Base-by-base conservation (phyloP, 2,329 filamentous ascomycete genomes). In the Cercospora sp. region DNA sequence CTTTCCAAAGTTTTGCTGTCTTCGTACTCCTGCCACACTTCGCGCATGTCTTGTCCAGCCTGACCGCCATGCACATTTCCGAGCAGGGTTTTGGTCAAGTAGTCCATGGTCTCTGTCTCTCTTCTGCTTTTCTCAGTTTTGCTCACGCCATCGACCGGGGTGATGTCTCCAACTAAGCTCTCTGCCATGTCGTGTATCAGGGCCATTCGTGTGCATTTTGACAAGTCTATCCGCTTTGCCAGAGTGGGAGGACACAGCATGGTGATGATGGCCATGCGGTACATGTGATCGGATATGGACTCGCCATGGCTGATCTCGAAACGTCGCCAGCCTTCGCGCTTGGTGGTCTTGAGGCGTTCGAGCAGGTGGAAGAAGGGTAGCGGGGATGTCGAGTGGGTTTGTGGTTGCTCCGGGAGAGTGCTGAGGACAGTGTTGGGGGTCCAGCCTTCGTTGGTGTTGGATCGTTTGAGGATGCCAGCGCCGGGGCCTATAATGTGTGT, bases 181-280 rank as follows among this genome's bases (percentile, higher is more conserved):
- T 99, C 95, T 10, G 95, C 95, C 93, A 99, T 97, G 82, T 99
- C 95, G 83, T 99, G 95, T 55, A 99, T 85, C 37, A 99, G 86
- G 28, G 93, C 94, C 94, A 99, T 97, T 82, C 92, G 92, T 75
- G 93, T 94, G 84, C 95, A 99, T 74, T 89, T 90, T 28, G 86
- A 81, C 45, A 97, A 85, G 78, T 98, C 91, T 76, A 98, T 85
- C 45, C 86, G 87, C 0, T 88, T 81, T 2, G 89, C 85, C 10
- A 97, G 87, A 1, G 90, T 82, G 0, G 91, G 85, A 1, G 95
- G 94, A 2, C 93, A 93, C 72, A 97, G 88, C 89, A 99, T 92
- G 71, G 92, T 93, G 80, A 99, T 93, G 74, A 99, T 87, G 61
- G 94, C 93, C 95, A 99, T 99, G 82, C 95, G 93, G 82, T 98